Base-by-base conservation (phyloP, 768 basidiomycete genomes). In the Boletus sp. region DNA sequence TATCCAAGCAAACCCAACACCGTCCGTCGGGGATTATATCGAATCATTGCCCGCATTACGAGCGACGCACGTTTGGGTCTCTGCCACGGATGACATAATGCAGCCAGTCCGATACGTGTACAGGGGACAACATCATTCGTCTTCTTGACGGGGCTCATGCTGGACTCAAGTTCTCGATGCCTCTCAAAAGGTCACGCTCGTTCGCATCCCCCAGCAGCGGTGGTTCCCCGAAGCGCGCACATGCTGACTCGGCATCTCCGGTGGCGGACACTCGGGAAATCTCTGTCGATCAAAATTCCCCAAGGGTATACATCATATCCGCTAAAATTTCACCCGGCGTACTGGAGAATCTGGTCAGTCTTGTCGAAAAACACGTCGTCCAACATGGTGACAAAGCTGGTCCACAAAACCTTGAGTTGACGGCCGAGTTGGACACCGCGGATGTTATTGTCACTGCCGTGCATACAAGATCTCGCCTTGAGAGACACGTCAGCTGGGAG, bases 361-460 rank as follows among this genome's bases (percentile, higher is more conserved):
- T 75, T 11, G 58, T 68, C 37, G 70, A 71, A 42, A 51, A 45
- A 35, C 25, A 43, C 25, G 7, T 45, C 9, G 13, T 37, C 14
- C 35, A 41, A 29, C 47, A 7, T 9, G 47, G 23, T 0, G 9
- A 38, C 15, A 25, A 29, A 25, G 21, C 21, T 3, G 23, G 44
- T 40, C 33, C 56, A 25, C 59, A 59, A 9, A 50, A 48, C 14
- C 49, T 81, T 10, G 65, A 74, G 49, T 63, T 80, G 30, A 77
- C 77, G 51, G 56, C 60, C 15, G 62, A 79, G 37, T 57, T 72
- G 4, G 68, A 75, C 15, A 76, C 80, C 11, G 84, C 87, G 5
- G 81, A 90, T 48, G 72, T 90, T 33, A 71, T 92, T 37, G 64
- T 93, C 51, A 88, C 90, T 6, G 78, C 74, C 17, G 74, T 90